Conservation (phyloP, 306 rosid species). For the Rosa rugosa region DNA sequence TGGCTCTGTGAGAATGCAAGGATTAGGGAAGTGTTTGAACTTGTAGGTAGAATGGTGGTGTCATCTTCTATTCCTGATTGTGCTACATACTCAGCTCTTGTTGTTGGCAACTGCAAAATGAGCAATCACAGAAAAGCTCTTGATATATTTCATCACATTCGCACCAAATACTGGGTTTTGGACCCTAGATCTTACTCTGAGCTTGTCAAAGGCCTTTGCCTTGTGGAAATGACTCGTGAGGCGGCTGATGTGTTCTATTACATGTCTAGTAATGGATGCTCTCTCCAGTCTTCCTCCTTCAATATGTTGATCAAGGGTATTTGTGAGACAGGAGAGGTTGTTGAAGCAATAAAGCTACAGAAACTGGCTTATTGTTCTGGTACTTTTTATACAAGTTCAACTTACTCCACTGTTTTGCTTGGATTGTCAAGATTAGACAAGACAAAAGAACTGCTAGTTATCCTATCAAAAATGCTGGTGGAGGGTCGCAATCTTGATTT, state of each 20-base stretch:
- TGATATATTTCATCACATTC: slow-evolving; percentile 39
- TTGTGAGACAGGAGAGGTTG: slow-evolving; percentile 53
- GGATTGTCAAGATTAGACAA: slow-evolving; percentile 46
- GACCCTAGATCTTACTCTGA: slow-evolving; percentile 58
- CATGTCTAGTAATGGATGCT: slow-evolving; percentile 51
- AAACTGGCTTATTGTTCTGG: slow-evolving; percentile 54
- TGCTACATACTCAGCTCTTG: slow-evolving; percentile 66
- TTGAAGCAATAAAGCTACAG: slow-evolving; percentile 48
- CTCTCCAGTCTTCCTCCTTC: slow-evolving; percentile 57
- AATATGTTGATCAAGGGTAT: slow-evolving; percentile 55
- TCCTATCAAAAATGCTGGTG: slow-evolving; percentile 62
- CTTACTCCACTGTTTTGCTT: slow-evolving; percentile 52
- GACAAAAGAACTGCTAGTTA: slow-evolving; percentile 37
- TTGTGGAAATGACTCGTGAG: slow-evolving; percentile 38
- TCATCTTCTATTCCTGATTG: slow-evolving; percentile 45
- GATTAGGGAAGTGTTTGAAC: slow-evolving; percentile 47
- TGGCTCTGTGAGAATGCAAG: slow-evolving; percentile 62
- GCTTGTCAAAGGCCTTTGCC: slow-evolving; percentile 68
- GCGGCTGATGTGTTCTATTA: slow-evolving; percentile 64
- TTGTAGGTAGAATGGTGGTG: slow-evolving; percentile 71
- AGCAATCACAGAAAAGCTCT: slow-evolving; percentile 55
- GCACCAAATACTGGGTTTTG: slow-evolving; percentile 62
- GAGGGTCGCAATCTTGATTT: slow-evolving; percentile 50
- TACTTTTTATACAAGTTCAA: slow-evolving; percentile 44
- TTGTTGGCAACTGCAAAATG: slow-evolving; percentile 66